Percentiles rank a stretch among this genome's conserved stretches.
These are phyloP conservation scores for Massariosphaeria phaeospora DNA, from an alignment of 495 filamentous ascomycete species.

Conservation along the genomic window DNA sequence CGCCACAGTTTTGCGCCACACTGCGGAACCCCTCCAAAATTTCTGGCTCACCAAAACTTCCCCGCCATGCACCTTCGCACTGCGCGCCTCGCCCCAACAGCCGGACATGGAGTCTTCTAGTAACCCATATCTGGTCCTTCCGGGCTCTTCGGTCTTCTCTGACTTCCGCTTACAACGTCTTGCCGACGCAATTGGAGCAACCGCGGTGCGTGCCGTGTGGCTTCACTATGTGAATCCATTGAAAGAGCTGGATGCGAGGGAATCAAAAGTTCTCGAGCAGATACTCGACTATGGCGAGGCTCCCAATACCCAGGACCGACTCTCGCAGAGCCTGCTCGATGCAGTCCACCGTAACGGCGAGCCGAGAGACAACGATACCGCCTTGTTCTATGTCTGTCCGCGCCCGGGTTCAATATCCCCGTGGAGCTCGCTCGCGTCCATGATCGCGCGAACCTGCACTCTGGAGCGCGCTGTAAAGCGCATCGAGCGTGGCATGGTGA, in stretches of 20 bases:
- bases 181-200: constrained; percentile 46
- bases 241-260: constrained; percentile 32
- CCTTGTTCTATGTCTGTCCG: constrained; percentile 65
- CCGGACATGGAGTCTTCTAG: constrained; percentile 17
- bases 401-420: constrained; percentile 82
- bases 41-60: background rate
- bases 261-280: constrained; percentile 52
- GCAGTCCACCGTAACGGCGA: constrained; percentile 37
- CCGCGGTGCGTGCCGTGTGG: constrained; percentile 57
- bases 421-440: constrained; percentile 95
- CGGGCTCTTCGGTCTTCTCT: constrained; percentile 40
- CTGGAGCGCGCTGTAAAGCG: constrained; percentile 66
- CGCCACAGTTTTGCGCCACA: background rate
- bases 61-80: constrained; percentile 1
- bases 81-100: background rate
- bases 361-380: constrained; percentile 42
- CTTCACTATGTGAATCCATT: constrained; percentile 56
- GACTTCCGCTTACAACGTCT: constrained; percentile 41
- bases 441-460: constrained; percentile 88
- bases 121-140: constrained; percentile 31
- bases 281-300: constrained; percentile 60
- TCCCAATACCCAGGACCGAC: constrained; percentile 39
- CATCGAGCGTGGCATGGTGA: constrained; percentile 78
- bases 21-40: background rate
- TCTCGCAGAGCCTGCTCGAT: constrained; percentile 37